Evolutionary conservation across 352 stramenopile species (phyloP), one percentile per base, ranked within the genome.

Genomic region (Hyaloperonospora arabidopsidis): DNA sequence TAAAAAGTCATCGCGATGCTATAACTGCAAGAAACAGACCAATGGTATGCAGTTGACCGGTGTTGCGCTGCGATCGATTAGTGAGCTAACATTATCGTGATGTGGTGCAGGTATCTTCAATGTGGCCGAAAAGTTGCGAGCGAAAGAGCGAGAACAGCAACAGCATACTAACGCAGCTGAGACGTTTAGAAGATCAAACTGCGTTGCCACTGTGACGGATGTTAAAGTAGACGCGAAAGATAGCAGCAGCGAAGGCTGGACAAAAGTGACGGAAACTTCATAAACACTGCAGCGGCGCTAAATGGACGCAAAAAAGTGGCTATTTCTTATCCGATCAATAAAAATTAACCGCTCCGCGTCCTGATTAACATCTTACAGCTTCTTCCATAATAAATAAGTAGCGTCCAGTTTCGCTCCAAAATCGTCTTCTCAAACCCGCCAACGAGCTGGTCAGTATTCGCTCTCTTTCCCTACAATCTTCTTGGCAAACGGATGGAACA

Each of bases 1-100:
- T 49, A 84, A 79, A 45, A 95, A 92, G 50, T 82, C 73, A 2
- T 83, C 74, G 10, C 71, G 78, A 19, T 98, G 95, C 66, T 95
- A 94, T 59, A 93, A 97, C 57, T 98, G 95, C 69, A 76, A 79
- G 48, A 97, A 97, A 54, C 87, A 97, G 61, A 98, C 93, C 12
- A 93, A 95, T 63, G 89, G 80, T 87, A 47, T 15, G 53, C 25
- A 8, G 1, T 4, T 40, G 29, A 49, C 7, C 8, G 15, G 38
- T 39, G 7, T 15, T 19, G 8, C 23, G 40, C 34, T 17, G 13
- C 21, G 11, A 4, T 19, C 5, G 8, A 35, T 15, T 32, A 21
- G 19, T 18, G 21, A 14, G 28, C 32, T 36, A 3, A 45, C 6
- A 36, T n/a, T 39, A 15, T 64, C 6, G 15, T 13, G 40, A 18